These are phyloP conservation scores for Claviceps maximensis DNA, from an alignment of 2,329 filamentous ascomycete species.

Conservation along the genomic window DNA sequence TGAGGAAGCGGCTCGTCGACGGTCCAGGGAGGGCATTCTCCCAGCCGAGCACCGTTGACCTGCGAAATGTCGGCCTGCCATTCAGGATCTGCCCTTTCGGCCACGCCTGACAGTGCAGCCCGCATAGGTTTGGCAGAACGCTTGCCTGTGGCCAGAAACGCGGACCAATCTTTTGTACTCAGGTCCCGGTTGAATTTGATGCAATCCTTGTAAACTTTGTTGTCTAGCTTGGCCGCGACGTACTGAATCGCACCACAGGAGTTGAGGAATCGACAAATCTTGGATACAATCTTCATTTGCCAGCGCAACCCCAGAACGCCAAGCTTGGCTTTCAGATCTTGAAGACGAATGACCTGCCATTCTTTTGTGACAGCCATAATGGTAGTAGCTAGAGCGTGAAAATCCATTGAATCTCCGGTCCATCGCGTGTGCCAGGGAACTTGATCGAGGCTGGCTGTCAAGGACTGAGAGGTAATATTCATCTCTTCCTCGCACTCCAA, in stretches of 20 bases:
- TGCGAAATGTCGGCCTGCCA: constrained; percentile 6
- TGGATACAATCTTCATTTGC: constrained; percentile 48
- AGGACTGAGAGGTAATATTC: constrained; percentile 24
- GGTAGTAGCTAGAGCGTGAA: constrained; percentile 41
- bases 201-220: constrained; percentile 47
- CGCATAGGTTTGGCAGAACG: constrained; percentile 17
- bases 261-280: constrained; percentile 44
- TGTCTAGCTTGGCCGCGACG: constrained; percentile 40
- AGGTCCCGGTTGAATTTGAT: constrained; percentile 45
- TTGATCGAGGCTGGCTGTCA: constrained; percentile 34
- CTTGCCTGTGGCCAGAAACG: constrained; percentile 37
- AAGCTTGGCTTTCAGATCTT: constrained; percentile 44
- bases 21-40: constrained; percentile 19
- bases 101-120: constrained; percentile 10
- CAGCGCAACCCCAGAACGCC: constrained; percentile 40
- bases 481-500: constrained; percentile 19
- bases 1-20: constrained; percentile 21
- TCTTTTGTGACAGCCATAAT: constrained; percentile 44
- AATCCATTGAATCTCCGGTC: constrained; percentile 46
- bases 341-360: constrained; percentile 44
- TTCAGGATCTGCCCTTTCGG: constrained; percentile 14
- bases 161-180: constrained; percentile 41
- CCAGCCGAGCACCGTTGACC: constrained; percentile 6
- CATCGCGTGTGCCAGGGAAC: constrained; percentile 44
- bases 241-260: constrained; percentile 42